Evolutionary conservation across 208 protist genomes (phyloP), one percentile per base, ranked within the genome.

Genomic region (Trypanosoma theileri): DNA sequence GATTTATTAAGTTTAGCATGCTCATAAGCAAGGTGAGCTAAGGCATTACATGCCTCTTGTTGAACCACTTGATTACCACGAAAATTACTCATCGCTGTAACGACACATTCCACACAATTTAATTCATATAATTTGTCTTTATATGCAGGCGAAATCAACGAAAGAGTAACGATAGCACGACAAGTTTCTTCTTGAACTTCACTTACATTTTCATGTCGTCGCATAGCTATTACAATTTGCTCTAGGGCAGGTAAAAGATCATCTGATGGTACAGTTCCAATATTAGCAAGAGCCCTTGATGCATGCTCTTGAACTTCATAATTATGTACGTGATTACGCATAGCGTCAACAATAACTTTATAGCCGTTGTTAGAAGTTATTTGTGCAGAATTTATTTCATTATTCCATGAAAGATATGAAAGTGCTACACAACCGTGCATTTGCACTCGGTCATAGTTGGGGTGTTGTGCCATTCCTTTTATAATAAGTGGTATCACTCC

Each of bases 111-210:
- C 16, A 85, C 87, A 17, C 73, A 80, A 51, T 79, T 74, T 21
- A 97, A 80, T 45, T 93, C 76, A 63, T 61, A 94, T 16, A 94
- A 80, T n/a, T 82, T 79, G 66, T 93, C 82, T 73, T 95, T 97
- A 79, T 94, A 93, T 16, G 68, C 72, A 24, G 88, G 74, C 19
- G 87, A 92, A 60, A 92, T 77, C 13, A 97, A 79, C 11, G 92
- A 91, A 9, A 96, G 76, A 53, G 91, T 96, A 35, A 97, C 89
- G 51, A 95, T 87, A 9, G 89, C 92, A 51, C 92, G 85, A 62
- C 92, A 97, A 40, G 86, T 85, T 80, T 95, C 92, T 66, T 97
- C 92, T 61, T 95, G 92, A 44, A 97, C 89, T 71, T 95, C 89
- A 59, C 76, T 79, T 24, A 92, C 73, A 44, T 59, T 64, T 65